Percentiles rank a stretch among this genome's conserved stretches.
phyloP scores from a whole-genome alignment of 2,329 filamentous ascomycete genomes.

The Dothistroma septosporum region DNA sequence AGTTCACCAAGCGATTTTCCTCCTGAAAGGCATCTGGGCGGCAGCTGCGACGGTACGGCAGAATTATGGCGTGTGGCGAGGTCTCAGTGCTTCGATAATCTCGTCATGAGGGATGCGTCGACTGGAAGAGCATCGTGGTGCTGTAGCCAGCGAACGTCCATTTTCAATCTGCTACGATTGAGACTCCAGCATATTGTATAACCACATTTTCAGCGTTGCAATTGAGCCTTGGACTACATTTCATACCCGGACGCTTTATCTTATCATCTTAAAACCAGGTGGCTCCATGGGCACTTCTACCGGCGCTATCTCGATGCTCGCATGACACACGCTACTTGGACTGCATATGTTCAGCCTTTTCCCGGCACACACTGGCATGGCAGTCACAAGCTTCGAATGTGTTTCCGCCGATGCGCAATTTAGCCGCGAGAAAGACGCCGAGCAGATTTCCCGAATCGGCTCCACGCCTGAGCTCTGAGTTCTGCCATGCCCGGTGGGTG shows the following conservation, averaged over 20 bases:
- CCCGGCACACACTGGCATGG: not conserved
- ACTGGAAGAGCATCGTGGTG: not conserved
- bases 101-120: not conserved
- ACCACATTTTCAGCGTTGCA: constrained; percentile 1
- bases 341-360: not conserved
- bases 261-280: not conserved
- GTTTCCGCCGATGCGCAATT: not conserved
- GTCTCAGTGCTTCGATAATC: not conserved
- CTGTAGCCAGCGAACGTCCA: not conserved
- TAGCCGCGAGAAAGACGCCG: not conserved
- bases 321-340: not conserved
- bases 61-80: constrained; percentile 15
- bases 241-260: not conserved
- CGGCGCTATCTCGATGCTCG: not conserved
- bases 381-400: not conserved
- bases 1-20: constrained; percentile 84
- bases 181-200: constrained; percentile 6
- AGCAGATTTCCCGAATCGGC: not conserved
- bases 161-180: not conserved
- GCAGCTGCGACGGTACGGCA: constrained; percentile 3
- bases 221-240: not conserved
- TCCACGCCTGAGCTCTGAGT: not conserved
- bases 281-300: not conserved
- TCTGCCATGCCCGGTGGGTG: not conserved
- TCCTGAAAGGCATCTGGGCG: constrained; percentile 36